A percentile compares a stretch with the other conserved stretches of the same genome.
phyloP scores from a whole-genome alignment of 495 filamentous ascomycete genomes.

The Aspergillus carlsbadensis region DNA sequence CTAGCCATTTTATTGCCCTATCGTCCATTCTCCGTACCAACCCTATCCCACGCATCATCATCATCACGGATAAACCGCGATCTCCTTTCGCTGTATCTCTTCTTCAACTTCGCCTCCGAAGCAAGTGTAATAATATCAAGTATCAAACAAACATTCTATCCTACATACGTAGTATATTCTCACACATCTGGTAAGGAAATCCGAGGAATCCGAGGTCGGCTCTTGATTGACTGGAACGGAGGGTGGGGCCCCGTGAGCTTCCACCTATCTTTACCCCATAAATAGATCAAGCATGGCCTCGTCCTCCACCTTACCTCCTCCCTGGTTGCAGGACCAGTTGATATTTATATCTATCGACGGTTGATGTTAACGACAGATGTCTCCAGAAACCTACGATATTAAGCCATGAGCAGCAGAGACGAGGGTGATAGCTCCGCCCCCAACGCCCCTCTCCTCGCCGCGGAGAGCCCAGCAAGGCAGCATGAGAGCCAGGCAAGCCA shows the following conservation, averaged over 20 bases:
- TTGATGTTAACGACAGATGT: slow-evolving; percentile 6
- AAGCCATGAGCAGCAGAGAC: slow-evolving; percentile 27
- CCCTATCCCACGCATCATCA: not conserved
- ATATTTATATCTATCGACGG: not conserved
- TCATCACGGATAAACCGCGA: not conserved
- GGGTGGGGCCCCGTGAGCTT: slow-evolving; percentile 16
- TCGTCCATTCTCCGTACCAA: not conserved
- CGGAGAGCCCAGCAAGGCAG: slow-evolving; percentile 13
- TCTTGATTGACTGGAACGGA: not conserved
- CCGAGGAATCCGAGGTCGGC: too few relatives aligned
- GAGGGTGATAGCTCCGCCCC: slow-evolving; percentile 24
- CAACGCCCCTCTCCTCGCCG: slow-evolving; percentile 32
- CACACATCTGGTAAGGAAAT: too few relatives aligned
- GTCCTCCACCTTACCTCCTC: not conserved
- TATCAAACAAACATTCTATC: too few relatives aligned
- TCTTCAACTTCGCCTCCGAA: not conserved
- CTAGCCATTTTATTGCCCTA: slow-evolving; percentile 11
- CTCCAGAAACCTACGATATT: slow-evolving; percentile 4
- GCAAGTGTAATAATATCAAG: too few relatives aligned
- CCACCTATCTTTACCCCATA: not conserved
- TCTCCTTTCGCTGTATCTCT: not conserved
- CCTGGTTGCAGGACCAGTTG: not conserved
- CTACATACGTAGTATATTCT: too few relatives aligned
- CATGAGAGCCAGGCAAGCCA: slow-evolving; percentile 15
- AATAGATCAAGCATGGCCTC: not conserved